These are phyloP conservation scores for Lactuca saligna DNA, from an alignment of 129 eudicot genomes.

Conservation along the genomic window DNA sequence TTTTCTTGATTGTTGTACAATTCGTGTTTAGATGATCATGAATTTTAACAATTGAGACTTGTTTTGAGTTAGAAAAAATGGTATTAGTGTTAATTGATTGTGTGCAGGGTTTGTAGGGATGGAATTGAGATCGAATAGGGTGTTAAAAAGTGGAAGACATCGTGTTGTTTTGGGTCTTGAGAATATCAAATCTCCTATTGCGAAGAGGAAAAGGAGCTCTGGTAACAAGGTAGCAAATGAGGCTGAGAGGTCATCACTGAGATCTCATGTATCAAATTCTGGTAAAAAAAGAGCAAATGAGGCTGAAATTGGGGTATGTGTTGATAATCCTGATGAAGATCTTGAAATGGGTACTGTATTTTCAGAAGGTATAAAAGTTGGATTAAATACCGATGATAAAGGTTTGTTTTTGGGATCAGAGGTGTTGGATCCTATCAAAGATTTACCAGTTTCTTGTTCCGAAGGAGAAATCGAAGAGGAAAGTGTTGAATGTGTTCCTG, in stretches of 20 bases:
- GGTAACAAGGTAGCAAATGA: not conserved
- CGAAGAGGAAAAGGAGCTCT: slow-evolving; percentile 17
- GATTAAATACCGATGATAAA: slow-evolving; percentile 18
- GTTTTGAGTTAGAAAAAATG: slow-evolving; percentile 1
- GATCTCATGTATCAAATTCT: not conserved
- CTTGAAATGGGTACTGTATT: slow-evolving; percentile 5
- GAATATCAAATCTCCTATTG: not conserved
- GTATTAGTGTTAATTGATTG: slow-evolving; percentile 11
- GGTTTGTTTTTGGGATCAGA: slow-evolving; percentile 26
- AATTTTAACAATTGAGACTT: slow-evolving; percentile 10
- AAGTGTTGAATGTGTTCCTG: slow-evolving; percentile 11
- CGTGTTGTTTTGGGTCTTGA: not conserved
- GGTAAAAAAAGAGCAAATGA: slow-evolving; percentile 17
- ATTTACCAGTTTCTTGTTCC: slow-evolving; percentile 19
- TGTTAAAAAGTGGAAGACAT: slow-evolving; percentile 17
- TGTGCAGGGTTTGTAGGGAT: slow-evolving; percentile 28
- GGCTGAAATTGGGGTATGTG: slow-evolving; percentile 20
- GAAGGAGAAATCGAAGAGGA: slow-evolving; percentile 22
- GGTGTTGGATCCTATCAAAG: slow-evolving; percentile 26
- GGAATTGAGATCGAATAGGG: slow-evolving; percentile 37
- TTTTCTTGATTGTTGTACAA: not conserved
- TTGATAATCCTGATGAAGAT: slow-evolving; percentile 9
- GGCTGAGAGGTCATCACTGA: not conserved
- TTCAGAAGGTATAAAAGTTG: slow-evolving; percentile 3
- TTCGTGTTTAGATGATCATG: not conserved